Percentiles rank a stretch among this genome's conserved stretches.
Conservation (phyloP, 73 alveolate genomes). For the Paramecium sonneborni region DNA sequence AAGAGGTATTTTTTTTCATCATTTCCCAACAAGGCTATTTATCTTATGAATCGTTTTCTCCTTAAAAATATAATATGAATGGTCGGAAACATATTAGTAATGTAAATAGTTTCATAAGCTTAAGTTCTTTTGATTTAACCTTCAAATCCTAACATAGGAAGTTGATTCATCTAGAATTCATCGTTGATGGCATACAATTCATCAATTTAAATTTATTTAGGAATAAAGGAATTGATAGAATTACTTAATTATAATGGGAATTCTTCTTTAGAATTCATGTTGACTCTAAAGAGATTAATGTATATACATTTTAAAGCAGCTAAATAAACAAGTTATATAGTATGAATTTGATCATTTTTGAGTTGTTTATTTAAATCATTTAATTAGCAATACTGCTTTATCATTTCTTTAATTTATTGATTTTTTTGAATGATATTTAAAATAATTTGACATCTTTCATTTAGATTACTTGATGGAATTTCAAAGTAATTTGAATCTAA, state of each 20-base stretch:
- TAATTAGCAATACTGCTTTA: neutral
- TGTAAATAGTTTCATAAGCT: neutral
- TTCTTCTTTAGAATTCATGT: neutral
- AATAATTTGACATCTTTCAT: neutral
- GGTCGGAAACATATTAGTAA: conserved; percentile 14
- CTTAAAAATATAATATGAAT: neutral
- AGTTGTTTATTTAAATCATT: neutral
- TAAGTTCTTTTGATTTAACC: neutral
- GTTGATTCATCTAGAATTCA: neutral
- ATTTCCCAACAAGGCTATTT: neutral
- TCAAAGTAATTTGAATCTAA: neutral
- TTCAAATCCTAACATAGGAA: neutral
- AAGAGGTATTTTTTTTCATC: conserved; percentile 4
- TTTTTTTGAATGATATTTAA: neutral
- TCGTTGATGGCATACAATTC: neutral
- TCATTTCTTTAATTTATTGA: neutral
- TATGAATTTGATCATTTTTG: neutral
- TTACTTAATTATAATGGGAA: neutral
- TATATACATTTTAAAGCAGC: neutral
- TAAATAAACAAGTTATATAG: neutral
- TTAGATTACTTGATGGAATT: neutral
- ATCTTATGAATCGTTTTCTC: conserved; percentile 1
- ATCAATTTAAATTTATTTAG: neutral
- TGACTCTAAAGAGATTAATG: neutral
- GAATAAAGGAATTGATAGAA: neutral